Evolutionary conservation across 1,284 basidiomycete genomes (phyloP).

Genomic region (Rhodotorula sp.): DNA sequence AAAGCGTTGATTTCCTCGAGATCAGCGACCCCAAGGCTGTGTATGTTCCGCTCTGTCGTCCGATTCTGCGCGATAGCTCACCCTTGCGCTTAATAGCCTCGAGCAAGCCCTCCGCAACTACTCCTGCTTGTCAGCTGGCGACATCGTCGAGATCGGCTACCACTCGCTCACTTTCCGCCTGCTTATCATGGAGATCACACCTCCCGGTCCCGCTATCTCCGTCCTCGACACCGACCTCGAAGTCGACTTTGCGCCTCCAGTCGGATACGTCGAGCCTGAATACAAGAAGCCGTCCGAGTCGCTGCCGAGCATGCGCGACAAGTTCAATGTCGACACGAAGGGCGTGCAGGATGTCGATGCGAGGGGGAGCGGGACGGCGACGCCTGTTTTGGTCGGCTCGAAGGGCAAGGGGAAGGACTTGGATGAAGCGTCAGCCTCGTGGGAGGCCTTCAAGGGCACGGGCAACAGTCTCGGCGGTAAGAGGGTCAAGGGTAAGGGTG

Average conservation of each 20-base stretch:
- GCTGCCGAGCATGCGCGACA: constrained; percentile 90
- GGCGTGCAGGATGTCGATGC: constrained; percentile 49
- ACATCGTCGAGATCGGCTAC: constrained; percentile 54
- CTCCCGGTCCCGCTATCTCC: constrained; percentile 78
- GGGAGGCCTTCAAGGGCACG: constrained; percentile 91
- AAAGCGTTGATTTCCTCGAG: constrained; percentile 91
- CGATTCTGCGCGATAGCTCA: background rate
- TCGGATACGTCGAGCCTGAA: constrained; percentile 80
- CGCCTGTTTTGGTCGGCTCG: constrained; percentile 28
- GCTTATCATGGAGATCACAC: constrained; percentile 86
- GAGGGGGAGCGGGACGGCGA: constrained; percentile 42
- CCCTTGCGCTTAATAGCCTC: constrained; percentile 58
- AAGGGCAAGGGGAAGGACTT: constrained; percentile 28
- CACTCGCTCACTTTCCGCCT: constrained; percentile 86
- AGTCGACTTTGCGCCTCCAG: constrained; percentile 62
- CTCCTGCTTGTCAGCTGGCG: constrained; percentile 56
- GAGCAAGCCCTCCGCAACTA: constrained; percentile 95
- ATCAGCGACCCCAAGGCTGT: constrained; percentile 89
- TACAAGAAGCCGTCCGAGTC: constrained; percentile 66
- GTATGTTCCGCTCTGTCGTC: constrained; percentile 57
- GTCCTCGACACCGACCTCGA: constrained; percentile 96
- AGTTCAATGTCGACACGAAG: constrained; percentile 81
- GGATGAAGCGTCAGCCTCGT: constrained; percentile 53
- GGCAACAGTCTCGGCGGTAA: constrained; percentile 84
- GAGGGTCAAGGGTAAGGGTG: constrained; percentile 87